Conservation (phyloP, 2,329 filamentous ascomycete genomes). For the Xylariales sp. region DNA sequence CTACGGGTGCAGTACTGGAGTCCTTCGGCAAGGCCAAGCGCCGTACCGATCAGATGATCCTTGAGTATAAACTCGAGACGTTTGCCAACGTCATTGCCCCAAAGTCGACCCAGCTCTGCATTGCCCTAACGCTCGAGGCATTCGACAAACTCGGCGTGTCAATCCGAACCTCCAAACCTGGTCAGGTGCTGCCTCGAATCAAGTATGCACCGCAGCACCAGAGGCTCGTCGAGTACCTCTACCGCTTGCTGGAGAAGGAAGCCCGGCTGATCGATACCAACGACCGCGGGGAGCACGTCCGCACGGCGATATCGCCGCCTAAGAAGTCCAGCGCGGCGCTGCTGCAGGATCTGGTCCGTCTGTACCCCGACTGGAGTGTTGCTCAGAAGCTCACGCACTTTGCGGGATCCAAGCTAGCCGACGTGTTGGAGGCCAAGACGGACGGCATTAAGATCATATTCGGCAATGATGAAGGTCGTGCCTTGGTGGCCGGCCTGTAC, state of each 20-base stretch:
- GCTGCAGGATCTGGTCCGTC: background rate
- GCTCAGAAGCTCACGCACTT: background rate
- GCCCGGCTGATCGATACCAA: background rate
- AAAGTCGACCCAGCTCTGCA: background rate
- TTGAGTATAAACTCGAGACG: conserved; percentile 1
- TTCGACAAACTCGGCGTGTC: conserved; percentile 10
- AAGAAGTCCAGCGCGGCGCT: too few species aligned
- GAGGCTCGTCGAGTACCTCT: conserved; percentile 9
- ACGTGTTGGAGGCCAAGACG: conserved; percentile 23
- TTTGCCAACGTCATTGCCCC: conserved; percentile 4
- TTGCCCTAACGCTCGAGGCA: conserved; percentile 11
- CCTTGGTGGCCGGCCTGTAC: conserved; percentile 32
- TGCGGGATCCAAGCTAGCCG: background rate
- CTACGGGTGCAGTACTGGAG: too few species aligned
- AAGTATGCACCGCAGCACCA: conserved; percentile 3
- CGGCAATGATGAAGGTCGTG: conserved; percentile 27
- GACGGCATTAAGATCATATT: conserved; percentile 36
- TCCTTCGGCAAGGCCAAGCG: conserved; percentile 10
- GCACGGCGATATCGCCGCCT: too few species aligned
- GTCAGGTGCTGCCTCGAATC: conserved; percentile 9
- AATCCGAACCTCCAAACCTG: conserved; percentile 4
- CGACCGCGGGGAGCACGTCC: too few species aligned
- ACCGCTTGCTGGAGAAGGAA: conserved; percentile 7
- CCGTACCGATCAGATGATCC: conserved; percentile 10
- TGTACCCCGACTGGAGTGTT: background rate